Evolutionary conservation across 805 yeast genomes (phyloP).

Genomic region (Blastobotrys terrestris): DNA sequence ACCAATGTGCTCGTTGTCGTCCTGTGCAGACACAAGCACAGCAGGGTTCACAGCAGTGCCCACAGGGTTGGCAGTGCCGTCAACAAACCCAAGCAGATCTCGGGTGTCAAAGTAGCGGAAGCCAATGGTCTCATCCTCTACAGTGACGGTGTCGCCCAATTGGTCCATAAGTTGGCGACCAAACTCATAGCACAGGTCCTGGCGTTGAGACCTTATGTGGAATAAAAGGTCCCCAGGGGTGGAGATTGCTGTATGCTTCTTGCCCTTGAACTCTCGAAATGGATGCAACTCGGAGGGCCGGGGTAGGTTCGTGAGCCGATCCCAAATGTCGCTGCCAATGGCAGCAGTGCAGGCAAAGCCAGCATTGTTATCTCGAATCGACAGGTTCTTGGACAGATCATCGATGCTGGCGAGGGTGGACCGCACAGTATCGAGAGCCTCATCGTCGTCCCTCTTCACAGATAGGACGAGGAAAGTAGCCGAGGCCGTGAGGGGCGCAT

Average conservation of each 20-base stretch:
- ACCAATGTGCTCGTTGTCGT: conserved; percentile 12
- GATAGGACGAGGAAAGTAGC: conserved; percentile 10
- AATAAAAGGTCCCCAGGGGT: conserved; percentile 24
- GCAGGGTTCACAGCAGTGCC: conserved; percentile 13
- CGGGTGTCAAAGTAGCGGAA: conserved; percentile 22
- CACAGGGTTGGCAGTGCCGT: conserved; percentile 23
- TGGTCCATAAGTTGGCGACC: conserved; percentile 12
- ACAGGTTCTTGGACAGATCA: conserved; percentile 7
- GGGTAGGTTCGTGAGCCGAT: conserved; percentile 10
- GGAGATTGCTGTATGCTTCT: conserved; percentile 17
- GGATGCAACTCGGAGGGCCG: conserved; percentile 21
- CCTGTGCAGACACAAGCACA: conserved; percentile 8
- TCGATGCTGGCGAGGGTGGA: conserved; percentile 9
- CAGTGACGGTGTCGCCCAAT: conserved; percentile 16
- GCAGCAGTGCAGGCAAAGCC: conserved; percentile 15
- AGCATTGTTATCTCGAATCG: conserved; percentile 9
- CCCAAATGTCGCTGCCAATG: conserved; percentile 20
- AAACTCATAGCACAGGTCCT: conserved; percentile 22
- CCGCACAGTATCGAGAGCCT: conserved; percentile 3
- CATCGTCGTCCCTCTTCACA: conserved; percentile 2
- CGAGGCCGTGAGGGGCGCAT: conserved; percentile 8
- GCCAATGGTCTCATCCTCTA: conserved; percentile 23
- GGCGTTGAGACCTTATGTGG: conserved; percentile 19
- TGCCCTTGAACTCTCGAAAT: conserved; percentile 19
- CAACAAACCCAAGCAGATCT: conserved; percentile 23